Evolutionary conservation across 306 rosid species (phyloP), one percentile per base, ranked within the genome.

Genomic region (Vicia faba): DNA sequence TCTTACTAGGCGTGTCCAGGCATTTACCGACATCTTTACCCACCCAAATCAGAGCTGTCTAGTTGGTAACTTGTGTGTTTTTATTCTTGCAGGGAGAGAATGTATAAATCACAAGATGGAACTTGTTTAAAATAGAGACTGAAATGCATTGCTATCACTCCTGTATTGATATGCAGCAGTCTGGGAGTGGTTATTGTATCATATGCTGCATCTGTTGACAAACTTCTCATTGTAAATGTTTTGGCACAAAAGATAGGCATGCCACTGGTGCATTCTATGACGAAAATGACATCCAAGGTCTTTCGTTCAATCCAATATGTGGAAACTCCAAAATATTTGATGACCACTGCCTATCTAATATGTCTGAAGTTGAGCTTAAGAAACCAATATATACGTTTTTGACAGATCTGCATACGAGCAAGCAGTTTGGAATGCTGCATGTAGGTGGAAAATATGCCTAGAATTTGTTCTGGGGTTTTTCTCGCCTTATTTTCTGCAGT

Each of bases 21-120:
- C 58, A 64, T 71, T 73, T 59, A 31, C 66, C 43, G 49, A 11
- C 74, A 64, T 71, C 13, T 55, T 46, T 41, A 60, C 45, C 49
- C 65, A 19, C 45, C 18, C 29, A 53, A 26, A 45, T 62, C 58
- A 4, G 31, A 53, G 31, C 40, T 71, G 9, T 41, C 46, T 44
- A 64, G 61, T 63, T 63, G 26, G 43, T 58, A 61, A 31, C 74
- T 80, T 65, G 72, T 81, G 61, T 50, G 60, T 56, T 67, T 59
- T 51, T 23, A 48, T 79, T 49, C 55, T 74, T 70, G 86, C 95
- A 88, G 95, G 95, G 79, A 73, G 85, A 80, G 73, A 83, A 67
- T 56, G 84, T 73, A 41, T 77, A 72, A 64, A 70, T 65, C 84
- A 77, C 83, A 79, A 81, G 69, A 70, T 45, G 74, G 82, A 65